phyloP scores from a whole-genome alignment of 177 flowering plant genomes.

The Vitis hybrid region DNA sequence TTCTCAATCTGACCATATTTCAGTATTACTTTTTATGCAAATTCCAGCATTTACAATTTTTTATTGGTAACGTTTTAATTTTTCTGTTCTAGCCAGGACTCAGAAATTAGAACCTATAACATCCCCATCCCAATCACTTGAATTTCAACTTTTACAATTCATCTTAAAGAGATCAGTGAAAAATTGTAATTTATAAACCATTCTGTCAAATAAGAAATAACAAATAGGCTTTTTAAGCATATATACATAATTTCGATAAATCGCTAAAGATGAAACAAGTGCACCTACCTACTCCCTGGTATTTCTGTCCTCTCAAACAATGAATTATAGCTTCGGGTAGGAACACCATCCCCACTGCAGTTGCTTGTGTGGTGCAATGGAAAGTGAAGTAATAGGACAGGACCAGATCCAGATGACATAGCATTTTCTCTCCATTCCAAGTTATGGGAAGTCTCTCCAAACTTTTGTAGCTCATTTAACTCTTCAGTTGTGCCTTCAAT shows the following conservation, averaged over 20 bases:
- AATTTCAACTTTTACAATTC: too few relatives aligned
- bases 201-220: conserved; percentile 2
- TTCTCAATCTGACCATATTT: too few relatives aligned
- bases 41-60: too few relatives aligned
- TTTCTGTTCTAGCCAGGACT: too few relatives aligned
- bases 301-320: conserved; percentile 3
- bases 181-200: background rate
- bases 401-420: conserved; percentile 55
- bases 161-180: too few relatives aligned
- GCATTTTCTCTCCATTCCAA: conserved; percentile 49
- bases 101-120: too few relatives aligned
- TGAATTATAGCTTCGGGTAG: conserved; percentile 2
- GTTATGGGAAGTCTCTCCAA: conserved; percentile 11
- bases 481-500: conserved; percentile 13
- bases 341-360: conserved; percentile 13
- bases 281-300: conserved; percentile 18
- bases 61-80: too few relatives aligned
- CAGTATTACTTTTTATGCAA: too few relatives aligned
- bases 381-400: conserved; percentile 71
- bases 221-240: conserved; percentile 1
- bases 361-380: conserved; percentile 39
- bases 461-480: conserved; percentile 4
- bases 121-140: too few relatives aligned
- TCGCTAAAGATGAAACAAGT: background rate
- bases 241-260: too few relatives aligned